Base-by-base conservation (phyloP, 352 stramenopile species). In the Pythium periplocum region DNA sequence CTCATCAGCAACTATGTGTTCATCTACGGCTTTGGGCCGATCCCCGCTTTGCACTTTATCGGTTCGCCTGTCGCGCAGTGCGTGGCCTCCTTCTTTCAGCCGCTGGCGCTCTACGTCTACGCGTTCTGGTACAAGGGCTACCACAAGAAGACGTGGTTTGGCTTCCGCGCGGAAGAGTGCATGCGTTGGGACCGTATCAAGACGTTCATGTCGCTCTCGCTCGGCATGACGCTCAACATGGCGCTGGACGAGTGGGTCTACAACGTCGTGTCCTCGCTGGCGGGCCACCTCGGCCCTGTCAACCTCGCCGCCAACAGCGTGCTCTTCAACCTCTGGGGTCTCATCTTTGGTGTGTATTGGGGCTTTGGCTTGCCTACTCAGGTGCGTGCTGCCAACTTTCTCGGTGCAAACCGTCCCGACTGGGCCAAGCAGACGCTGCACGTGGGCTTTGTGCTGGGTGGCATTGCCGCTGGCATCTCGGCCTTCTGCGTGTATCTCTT, bases 261-360 rank as follows among this genome's bases (percentile, higher is more conserved):
- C 59, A 90, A 87, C 50, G 75, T 75, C 4, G 73, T 90, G 32
- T 84, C 77, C 31, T 83, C 74, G n/a, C 57, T 93, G 17, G 83
- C 83, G 11, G 80, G 72, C 12, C 78, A 56, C 33, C 68, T 91
- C 30, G 80, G 80, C 0, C 65, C 83, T 2, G 62, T 72, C 46
- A 75, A 87, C 37, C 52, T 93, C 6, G 82, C 83, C 1, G 83
- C 80, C 17, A 91, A 90, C 71, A 87, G 75, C 55, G 83, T 93
- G 40, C 66, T 93, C 40, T 90, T 86, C 59, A 90, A 84, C 55
- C 64, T 93, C 36, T 93, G 83, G 80, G 79, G 78, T 0, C 73
- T 93, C 42, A 76, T 93, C 56, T 93, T 87, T 40, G 81, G 71
- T 9, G 57, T 93, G n/a, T 93, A 87, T 53, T 93, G 83, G 83